phyloP scores from a whole-genome alignment of 805 yeast species.

The Metschnikowia henanensis region DNA sequence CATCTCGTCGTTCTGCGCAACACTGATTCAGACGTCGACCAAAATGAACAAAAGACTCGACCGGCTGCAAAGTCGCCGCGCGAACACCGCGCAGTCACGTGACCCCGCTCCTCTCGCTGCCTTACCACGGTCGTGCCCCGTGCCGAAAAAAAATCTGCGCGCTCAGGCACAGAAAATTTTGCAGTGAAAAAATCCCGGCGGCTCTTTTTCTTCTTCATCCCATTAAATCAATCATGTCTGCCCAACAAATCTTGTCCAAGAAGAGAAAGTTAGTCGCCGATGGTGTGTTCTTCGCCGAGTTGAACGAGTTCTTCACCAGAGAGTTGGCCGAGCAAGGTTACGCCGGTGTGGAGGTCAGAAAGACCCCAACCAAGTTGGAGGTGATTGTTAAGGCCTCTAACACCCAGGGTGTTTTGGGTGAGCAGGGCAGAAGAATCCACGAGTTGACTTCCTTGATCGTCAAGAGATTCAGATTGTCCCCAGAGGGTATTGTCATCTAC shows the following conservation, averaged over 20 bases:
- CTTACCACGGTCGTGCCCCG: background rate
- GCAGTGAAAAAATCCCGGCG: conserved; percentile 3
- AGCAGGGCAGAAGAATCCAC: conserved; percentile 99
- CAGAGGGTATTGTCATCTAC: conserved; percentile 90
- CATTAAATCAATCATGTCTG: conserved; percentile 24
- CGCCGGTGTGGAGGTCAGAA: conserved; percentile 99
- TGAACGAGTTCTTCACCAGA: conserved; percentile 99
- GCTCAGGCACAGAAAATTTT: conserved; percentile 5
- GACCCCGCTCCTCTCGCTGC: too few species aligned
- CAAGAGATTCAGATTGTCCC: conserved; percentile 97
- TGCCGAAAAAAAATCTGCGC: conserved; percentile 6
- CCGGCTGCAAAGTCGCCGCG: background rate
- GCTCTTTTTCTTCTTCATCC: conserved; percentile 8
- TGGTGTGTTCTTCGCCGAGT: conserved; percentile 99
- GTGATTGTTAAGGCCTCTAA: conserved; percentile 98
- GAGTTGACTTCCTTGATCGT: conserved; percentile 96
- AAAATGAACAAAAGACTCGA: too few species aligned
- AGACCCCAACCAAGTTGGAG: conserved; percentile 97
- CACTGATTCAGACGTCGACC: too few species aligned
- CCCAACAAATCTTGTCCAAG: conserved; percentile 68
- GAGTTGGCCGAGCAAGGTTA: conserved; percentile 99
- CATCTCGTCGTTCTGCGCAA: too few species aligned
- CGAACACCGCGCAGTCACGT: background rate
- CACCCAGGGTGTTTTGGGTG: conserved; percentile 98
- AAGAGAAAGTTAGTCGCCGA: conserved; percentile 99